Evolutionary conservation across 2,329 filamentous ascomycete genomes (phyloP).

Genomic region (Capronia epimyces): DNA sequence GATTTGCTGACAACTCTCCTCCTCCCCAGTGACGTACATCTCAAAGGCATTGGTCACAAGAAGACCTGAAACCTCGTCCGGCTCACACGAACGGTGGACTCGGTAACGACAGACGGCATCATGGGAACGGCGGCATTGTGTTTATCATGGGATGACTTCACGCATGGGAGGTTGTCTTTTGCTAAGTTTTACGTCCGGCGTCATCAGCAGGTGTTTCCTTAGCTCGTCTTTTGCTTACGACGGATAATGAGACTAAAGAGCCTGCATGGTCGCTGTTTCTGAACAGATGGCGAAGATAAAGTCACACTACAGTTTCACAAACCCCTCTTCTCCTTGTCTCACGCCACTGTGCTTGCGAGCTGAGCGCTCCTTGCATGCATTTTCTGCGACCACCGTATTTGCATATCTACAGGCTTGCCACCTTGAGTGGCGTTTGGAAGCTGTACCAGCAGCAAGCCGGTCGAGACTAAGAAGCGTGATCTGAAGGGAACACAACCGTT

Average conservation of each 20-base stretch:
- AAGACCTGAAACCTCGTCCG: slow-evolving; percentile 14
- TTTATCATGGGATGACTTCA: background rate
- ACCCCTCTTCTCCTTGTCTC: too few relatives aligned
- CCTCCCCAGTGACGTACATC: slow-evolving; percentile 57
- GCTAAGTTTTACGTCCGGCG: background rate
- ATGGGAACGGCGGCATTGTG: slow-evolving; percentile 5
- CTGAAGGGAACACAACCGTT: too few relatives aligned
- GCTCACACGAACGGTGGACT: background rate
- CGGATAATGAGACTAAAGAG: background rate
- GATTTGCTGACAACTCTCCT: background rate
- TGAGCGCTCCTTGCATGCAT: too few relatives aligned
- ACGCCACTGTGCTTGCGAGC: too few relatives aligned
- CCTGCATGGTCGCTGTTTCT: background rate
- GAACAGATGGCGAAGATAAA: background rate
- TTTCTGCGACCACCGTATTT: too few relatives aligned
- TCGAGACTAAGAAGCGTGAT: too few relatives aligned
- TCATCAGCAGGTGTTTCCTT: background rate
- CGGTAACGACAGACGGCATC: background rate
- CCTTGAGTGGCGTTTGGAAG: too few relatives aligned
- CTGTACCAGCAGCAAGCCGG: too few relatives aligned
- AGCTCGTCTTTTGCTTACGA: background rate
- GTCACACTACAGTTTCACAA: too few relatives aligned
- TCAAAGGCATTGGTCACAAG: slow-evolving; percentile 55
- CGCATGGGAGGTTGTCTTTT: background rate
- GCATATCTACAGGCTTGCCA: too few relatives aligned